Evolutionary conservation across 176 grass and related monocot species (phyloP).

Genomic region (Avena atlantica): DNA sequence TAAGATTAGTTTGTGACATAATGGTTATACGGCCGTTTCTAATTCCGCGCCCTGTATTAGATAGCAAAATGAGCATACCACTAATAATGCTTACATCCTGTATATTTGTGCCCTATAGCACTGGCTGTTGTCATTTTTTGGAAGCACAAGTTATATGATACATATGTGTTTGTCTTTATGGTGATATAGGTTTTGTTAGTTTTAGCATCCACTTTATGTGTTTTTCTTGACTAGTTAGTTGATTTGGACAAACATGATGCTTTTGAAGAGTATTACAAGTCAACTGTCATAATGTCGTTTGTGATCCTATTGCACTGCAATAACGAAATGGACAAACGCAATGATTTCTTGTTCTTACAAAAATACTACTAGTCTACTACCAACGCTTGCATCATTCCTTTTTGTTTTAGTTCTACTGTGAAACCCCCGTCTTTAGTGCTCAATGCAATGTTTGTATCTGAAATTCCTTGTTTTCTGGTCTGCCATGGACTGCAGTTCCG

Average conservation of each 20-base stretch:
- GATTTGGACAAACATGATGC: not conserved
- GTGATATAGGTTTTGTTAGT: not conserved
- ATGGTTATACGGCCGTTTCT: not conserved
- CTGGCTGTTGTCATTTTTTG: not conserved
- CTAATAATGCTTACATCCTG: not conserved
- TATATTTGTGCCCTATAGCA: not conserved
- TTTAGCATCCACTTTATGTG: not conserved
- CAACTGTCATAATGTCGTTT: not conserved
- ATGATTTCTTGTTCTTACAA: not conserved
- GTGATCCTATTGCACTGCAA: not conserved
- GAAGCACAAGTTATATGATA: not conserved
- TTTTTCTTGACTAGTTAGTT: not conserved
- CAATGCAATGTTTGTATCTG: not conserved
- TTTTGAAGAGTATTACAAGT: not conserved
- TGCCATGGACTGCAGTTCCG: conserved; percentile 47
- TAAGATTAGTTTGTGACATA: too few species aligned
- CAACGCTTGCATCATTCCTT: not conserved
- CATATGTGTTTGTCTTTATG: not conserved
- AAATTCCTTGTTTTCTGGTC: conserved; percentile 24
- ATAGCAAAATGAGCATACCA: not conserved
- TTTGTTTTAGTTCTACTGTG: not conserved
- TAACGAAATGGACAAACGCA: not conserved
- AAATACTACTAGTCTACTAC: not conserved
- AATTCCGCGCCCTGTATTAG: not conserved
- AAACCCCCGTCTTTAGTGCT: not conserved